These are phyloP conservation scores for Flaveria brownii DNA, from an alignment of 129 eudicot genomes.

Conservation along the genomic window DNA sequence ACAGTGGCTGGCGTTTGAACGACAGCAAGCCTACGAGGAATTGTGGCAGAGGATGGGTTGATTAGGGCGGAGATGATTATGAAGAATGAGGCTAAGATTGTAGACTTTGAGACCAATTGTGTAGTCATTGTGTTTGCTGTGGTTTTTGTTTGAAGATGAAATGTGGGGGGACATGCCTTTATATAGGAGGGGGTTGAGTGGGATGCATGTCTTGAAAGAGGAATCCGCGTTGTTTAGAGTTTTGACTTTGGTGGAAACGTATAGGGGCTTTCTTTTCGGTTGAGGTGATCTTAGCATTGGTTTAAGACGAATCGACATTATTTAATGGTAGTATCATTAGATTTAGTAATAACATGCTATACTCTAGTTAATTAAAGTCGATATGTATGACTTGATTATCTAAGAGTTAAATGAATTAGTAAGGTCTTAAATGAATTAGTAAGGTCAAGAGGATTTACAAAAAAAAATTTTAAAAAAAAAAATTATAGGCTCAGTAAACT, in stretches of 20 bases:
- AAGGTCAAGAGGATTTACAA: no score
- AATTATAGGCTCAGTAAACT: no score
- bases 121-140: not conserved
- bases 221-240: slow-evolving; percentile 29
- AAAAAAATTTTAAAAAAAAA: no score
- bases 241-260: slow-evolving; percentile 16
- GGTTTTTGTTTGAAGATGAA: not conserved
- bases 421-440: no score
- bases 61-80: slow-evolving; percentile 25
- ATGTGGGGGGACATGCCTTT: slow-evolving; percentile 14
- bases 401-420: no score
- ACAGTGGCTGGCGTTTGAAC: slow-evolving; percentile 49
- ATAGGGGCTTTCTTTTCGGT: not conserved
- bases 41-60: slow-evolving; percentile 30
- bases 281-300: no score
- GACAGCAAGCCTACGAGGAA: slow-evolving; percentile 45
- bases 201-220: slow-evolving; percentile 24
- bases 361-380: no score
- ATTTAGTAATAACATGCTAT: no score
- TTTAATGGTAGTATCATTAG: no score
- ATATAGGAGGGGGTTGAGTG: slow-evolving; percentile 20
- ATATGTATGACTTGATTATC: no score
- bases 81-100: slow-evolving; percentile 24
- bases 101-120: not conserved
- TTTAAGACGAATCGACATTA: no score